phyloP scores from a whole-genome alignment of 23 red algal species.

The Gracilaria vermiculophylla region DNA sequence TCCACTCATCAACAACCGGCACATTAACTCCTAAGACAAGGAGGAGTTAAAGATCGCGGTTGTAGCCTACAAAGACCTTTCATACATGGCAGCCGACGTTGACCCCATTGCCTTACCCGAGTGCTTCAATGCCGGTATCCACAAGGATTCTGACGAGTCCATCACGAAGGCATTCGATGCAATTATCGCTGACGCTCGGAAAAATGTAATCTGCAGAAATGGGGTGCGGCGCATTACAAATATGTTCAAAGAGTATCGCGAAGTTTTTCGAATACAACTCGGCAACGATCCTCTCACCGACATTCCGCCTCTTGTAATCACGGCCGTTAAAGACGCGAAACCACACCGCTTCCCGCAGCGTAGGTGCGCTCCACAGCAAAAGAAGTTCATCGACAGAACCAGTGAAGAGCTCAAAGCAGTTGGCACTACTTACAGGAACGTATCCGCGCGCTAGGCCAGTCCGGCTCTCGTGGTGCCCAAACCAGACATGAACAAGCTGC shows the following conservation, averaged over 20 bases:
- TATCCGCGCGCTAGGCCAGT: conserved; percentile 2
- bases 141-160: background rate
- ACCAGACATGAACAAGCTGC: background rate
- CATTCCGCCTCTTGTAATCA: background rate
- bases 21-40: background rate
- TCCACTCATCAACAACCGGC: background rate
- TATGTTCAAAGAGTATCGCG: background rate
- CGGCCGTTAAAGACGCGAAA: background rate
- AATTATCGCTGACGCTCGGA: background rate
- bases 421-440: conserved; percentile 20
- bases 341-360: background rate
- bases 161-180: background rate
- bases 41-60: background rate
- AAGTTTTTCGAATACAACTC: conserved; percentile 13
- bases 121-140: background rate
- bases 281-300: conserved; percentile 3
- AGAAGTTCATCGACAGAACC: background rate
- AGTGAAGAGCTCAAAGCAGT: background rate
- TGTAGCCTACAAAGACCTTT: background rate
- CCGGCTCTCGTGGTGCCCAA: conserved; percentile 46
- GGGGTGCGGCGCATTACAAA: background rate
- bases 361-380: background rate
- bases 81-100: background rate
- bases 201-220: background rate
- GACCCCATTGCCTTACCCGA: conserved; percentile 19